A percentile compares a stretch with the other conserved stretches of the same genome.
phyloP scores from a whole-genome alignment of 768 basidiomycete genomes.

The Leccinum imitatum region DNA sequence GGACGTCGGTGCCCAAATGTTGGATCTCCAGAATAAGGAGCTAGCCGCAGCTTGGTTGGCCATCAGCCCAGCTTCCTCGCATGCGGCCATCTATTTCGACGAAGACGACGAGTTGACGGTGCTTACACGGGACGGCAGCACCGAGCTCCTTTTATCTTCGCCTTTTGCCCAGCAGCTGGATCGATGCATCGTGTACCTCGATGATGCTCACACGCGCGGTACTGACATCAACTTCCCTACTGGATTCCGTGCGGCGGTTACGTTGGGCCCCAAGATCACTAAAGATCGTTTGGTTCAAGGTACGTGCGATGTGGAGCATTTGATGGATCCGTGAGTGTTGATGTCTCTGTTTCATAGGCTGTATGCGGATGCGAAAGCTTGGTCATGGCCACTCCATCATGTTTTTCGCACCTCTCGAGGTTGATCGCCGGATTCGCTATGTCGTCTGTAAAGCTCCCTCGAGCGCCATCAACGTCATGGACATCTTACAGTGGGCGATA shows the following conservation, averaged over 20 bases:
- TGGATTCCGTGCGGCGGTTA: constrained; percentile 37
- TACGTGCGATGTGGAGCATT: constrained; percentile 2
- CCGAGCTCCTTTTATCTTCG: constrained; percentile 31
- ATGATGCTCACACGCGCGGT: constrained; percentile 41
- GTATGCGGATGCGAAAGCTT: constrained; percentile 53
- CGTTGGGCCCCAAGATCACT: constrained; percentile 37
- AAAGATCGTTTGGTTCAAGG: constrained; percentile 39
- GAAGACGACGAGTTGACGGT: constrained; percentile 37
- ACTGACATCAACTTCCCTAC: constrained; percentile 39
- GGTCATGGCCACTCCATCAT: constrained; percentile 48
- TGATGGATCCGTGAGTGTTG: too few relatives aligned
- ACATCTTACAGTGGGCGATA: constrained; percentile 47
- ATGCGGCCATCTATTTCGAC: constrained; percentile 35
- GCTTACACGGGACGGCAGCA: constrained; percentile 28
- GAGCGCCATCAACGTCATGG: constrained; percentile 15
- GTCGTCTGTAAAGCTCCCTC: constrained; percentile 12
- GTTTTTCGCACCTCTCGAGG: constrained; percentile 46
- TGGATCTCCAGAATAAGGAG: constrained; percentile 46
- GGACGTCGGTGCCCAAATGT: constrained; percentile 58
- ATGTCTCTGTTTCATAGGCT: constrained; percentile 33
- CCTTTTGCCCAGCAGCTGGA: constrained; percentile 35
- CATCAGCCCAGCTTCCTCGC: constrained; percentile 6
- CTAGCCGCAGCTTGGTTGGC: constrained; percentile 43
- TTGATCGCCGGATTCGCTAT: constrained; percentile 38
- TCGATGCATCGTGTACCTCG: constrained; percentile 38